Base-by-base conservation (phyloP, 495 filamentous ascomycete genomes). In the Monascus purpureus region DNA sequence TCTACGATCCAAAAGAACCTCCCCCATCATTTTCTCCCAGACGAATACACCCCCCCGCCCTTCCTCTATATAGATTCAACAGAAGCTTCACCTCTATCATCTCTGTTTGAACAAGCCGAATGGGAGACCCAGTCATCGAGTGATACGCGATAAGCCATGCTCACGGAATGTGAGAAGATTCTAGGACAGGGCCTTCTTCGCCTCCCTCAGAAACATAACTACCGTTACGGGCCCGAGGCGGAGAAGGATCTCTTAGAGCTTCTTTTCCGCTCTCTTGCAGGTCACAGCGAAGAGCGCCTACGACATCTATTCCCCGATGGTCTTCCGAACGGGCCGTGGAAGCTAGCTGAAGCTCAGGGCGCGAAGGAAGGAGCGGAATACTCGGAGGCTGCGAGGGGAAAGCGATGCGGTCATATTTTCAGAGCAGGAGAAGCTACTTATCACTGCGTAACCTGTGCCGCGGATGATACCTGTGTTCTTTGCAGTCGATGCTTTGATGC, bases 321-420 rank as follows among this genome's bases (percentile, higher is more conserved):
- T n/a, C 49, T 71, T 3, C 72, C 77, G 2, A 44, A 44, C 17
- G 65, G 64, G n/a, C 50, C 60, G 19, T 82, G 86, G 75, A 86
- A 76, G 45, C 61, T 96, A 17, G 67, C 77, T 23, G 72, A 78
- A 33, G 86, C 85, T 13, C 92, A 95, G 47, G 90, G 88, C n/a
- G 80, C 84, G 6, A 65, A 80, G 28, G 87, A 93, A 42, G 90
- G 90, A 8, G 83, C 88, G 3, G 90, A 97, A 51, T 97, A 96
- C 53, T 92, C 82, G 30, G 82, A 83, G 39, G 80, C 79, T 18
- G 90, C 92, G 27, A 72, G 87, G 43, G 90, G 90, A 30, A 93
- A 88, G 52, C 75, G 82, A n/a, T 97, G 90, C 49, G 90, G 90
- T 6, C 90, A 97, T 61, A 96, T 97, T 39, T 92, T 96, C 65